These are phyloP conservation scores for Camellia oleifera DNA, from an alignment of 179 eudicot species.

Conservation along the genomic window DNA sequence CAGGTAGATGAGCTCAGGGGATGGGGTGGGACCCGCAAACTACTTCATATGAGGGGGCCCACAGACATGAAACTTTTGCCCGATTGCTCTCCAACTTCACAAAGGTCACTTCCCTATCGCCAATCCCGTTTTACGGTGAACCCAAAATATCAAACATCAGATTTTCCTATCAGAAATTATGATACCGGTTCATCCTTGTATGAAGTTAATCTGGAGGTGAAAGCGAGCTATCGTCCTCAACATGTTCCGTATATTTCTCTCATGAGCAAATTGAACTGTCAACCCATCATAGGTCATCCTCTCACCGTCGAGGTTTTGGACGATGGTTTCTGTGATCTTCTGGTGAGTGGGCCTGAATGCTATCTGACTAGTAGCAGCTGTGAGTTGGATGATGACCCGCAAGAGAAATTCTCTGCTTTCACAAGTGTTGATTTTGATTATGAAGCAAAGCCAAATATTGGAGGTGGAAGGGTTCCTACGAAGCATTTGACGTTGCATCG, in stretches of 20 bases:
- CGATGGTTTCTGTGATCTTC: constrained; percentile 52
- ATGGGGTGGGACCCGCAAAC: constrained; percentile 29
- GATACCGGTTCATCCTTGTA: constrained; percentile 32
- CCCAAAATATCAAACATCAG: constrained; percentile 38
- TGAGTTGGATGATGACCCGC: constrained; percentile 21
- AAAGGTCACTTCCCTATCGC: constrained; percentile 40
- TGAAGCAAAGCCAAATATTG: constrained; percentile 22
- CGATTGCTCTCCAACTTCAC: constrained; percentile 23
- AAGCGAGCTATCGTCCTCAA: constrained; percentile 54
- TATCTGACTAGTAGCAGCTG: constrained; percentile 34
- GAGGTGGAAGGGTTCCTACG: constrained; percentile 17
- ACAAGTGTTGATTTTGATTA: constrained; percentile 17
- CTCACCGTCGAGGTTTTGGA: constrained; percentile 60
- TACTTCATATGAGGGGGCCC: neutral
- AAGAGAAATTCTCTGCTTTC: constrained; percentile 22
- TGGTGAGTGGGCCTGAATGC: constrained; percentile 23
- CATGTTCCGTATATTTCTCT: constrained; percentile 81
- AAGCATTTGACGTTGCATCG: constrained; percentile 35
- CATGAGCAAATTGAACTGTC: constrained; percentile 68
- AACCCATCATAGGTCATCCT: constrained; percentile 75
- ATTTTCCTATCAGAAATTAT: constrained; percentile 24
- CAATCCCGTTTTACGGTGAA: constrained; percentile 45
- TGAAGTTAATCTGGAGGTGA: constrained; percentile 67
- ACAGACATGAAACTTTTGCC: constrained; percentile 16
- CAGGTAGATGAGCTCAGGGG: constrained; percentile 30